Conservation (phyloP, 176 grass and related monocot genomes). For the Thalia dealbata region DNA sequence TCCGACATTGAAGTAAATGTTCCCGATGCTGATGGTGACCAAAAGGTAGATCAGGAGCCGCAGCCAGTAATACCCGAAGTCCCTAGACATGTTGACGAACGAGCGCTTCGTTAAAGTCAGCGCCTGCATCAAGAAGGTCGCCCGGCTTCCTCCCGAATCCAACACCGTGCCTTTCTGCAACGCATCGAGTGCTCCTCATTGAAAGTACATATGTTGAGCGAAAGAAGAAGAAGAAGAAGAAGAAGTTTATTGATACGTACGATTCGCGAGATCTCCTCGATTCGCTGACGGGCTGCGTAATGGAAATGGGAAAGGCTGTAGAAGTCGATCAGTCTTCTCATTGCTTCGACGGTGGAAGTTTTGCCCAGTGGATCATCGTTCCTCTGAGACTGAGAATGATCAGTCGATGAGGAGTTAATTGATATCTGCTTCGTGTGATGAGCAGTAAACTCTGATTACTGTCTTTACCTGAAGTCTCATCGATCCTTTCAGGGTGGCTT, state of each 20-base stretch:
- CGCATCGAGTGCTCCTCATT: background rate
- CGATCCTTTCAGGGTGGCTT: conserved; percentile 96
- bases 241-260: conserved; percentile 60
- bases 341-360: conserved; percentile 58
- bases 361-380: conserved; percentile 68
- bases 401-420: too few species aligned
- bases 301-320: conserved; percentile 64
- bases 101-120: conserved; percentile 66
- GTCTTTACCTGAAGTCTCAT: conserved; percentile 55
- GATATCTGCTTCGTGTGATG: too few species aligned
- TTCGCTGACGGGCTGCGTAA: conserved; percentile 43
- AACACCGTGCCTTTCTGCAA: conserved; percentile 88
- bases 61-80: conserved; percentile 98
- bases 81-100: conserved; percentile 85
- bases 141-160: conserved; percentile 80
- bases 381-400: conserved; percentile 49
- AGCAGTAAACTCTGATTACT: too few species aligned
- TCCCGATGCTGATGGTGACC: conserved; percentile 92
- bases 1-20: conserved; percentile 92
- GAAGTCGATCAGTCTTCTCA: conserved; percentile 53
- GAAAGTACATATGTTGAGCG: too few species aligned
- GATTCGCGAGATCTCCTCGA: conserved; percentile 69
- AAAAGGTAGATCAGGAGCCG: conserved; percentile 89
- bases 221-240: too few species aligned
- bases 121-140: conserved; percentile 81